Conservation (phyloP, 768 basidiomycete species). For the Fistulinella prunicolor region DNA sequence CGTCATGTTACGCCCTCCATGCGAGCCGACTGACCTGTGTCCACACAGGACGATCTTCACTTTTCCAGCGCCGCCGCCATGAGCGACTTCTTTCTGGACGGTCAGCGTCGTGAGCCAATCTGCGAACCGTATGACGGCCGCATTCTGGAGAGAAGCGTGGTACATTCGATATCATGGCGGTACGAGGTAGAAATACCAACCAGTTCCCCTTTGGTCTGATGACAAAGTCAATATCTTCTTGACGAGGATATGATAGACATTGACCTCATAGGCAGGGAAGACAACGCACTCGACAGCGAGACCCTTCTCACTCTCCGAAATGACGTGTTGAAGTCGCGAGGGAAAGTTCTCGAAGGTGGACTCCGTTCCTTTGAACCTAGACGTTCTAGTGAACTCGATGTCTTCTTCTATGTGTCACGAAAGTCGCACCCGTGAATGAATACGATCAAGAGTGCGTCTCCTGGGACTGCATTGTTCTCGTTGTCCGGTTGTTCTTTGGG, state of each 20-base stretch:
- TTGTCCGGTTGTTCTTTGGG: conserved; percentile 8
- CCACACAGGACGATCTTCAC: conserved; percentile 86
- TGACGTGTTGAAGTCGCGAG: conserved; percentile 69
- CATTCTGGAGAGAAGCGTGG: conserved; percentile 45
- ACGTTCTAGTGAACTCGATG: conserved; percentile 2
- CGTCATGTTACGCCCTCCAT: neutral
- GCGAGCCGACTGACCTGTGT: conserved; percentile 57
- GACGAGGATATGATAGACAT: conserved; percentile 6
- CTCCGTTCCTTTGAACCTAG: conserved; percentile 59
- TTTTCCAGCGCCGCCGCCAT: conserved; percentile 68
- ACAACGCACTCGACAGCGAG: conserved; percentile 67
- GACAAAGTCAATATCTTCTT: conserved; percentile 12
- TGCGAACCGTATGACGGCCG: conserved; percentile 80
- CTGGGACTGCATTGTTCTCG: conserved; percentile 11
- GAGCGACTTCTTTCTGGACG: conserved; percentile 78
- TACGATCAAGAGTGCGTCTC: conserved; percentile 59
- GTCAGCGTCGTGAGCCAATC: conserved; percentile 92
- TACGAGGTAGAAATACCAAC: conserved; percentile 42
- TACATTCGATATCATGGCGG: neutral
- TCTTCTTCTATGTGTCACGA: neutral
- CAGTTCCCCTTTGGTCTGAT: conserved; percentile 85
- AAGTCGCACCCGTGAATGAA: conserved; percentile 74
- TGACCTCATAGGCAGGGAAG: conserved; percentile 88
- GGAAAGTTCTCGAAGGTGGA: conserved; percentile 79
- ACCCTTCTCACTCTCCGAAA: conserved; percentile 59